Percentiles rank a stretch among this genome's conserved stretches.
Evolutionary conservation across 2,329 filamentous ascomycete genomes (phyloP).

Genomic region (Colletotrichum eremochloae): DNA sequence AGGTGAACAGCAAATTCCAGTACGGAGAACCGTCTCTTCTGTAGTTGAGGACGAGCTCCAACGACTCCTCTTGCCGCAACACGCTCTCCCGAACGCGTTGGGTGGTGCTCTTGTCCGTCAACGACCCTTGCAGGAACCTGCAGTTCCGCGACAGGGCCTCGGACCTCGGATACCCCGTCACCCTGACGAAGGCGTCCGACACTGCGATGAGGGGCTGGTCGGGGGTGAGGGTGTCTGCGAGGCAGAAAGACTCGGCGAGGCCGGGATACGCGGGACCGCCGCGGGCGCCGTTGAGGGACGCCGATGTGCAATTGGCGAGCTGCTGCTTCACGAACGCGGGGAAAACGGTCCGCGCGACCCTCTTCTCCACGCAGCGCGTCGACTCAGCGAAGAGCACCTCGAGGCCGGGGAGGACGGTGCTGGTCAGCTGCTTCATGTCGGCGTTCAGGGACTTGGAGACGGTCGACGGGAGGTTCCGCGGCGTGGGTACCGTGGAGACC

Average conservation of each 20-base stretch:
- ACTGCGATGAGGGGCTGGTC: slow-evolving; percentile 65
- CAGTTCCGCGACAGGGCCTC: slow-evolving; percentile 65
- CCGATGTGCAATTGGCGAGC: slow-evolving; percentile 59
- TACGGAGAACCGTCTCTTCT: slow-evolving; percentile 65
- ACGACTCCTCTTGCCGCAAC: slow-evolving; percentile 57
- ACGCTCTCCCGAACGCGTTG: slow-evolving; percentile 58
- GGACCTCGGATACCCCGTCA: slow-evolving; percentile 62
- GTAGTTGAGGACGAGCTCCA: slow-evolving; percentile 66
- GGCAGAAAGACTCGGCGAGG: slow-evolving; percentile 69
- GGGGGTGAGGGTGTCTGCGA: slow-evolving; percentile 64
- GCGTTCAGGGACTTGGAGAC: slow-evolving; percentile 58
- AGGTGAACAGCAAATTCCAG: slow-evolving; percentile 69
- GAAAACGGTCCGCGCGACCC: slow-evolving; percentile 61
- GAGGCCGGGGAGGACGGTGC: slow-evolving; percentile 60
- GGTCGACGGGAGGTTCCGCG: slow-evolving; percentile 57
- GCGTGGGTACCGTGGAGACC: slow-evolving; percentile 55
- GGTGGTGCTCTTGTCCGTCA: slow-evolving; percentile 59
- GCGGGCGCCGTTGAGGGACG: slow-evolving; percentile 57
- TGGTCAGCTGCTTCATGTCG: slow-evolving; percentile 61
- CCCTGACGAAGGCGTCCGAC: slow-evolving; percentile 65
- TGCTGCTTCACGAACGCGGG: slow-evolving; percentile 67
- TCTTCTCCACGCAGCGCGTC: slow-evolving; percentile 58
- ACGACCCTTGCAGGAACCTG: slow-evolving; percentile 62
- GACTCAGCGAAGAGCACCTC: slow-evolving; percentile 60
- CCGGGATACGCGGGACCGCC: slow-evolving; percentile 60